Conservation (phyloP, 1,284 basidiomycete genomes). For the Ganoderma leucocontextum region DNA sequence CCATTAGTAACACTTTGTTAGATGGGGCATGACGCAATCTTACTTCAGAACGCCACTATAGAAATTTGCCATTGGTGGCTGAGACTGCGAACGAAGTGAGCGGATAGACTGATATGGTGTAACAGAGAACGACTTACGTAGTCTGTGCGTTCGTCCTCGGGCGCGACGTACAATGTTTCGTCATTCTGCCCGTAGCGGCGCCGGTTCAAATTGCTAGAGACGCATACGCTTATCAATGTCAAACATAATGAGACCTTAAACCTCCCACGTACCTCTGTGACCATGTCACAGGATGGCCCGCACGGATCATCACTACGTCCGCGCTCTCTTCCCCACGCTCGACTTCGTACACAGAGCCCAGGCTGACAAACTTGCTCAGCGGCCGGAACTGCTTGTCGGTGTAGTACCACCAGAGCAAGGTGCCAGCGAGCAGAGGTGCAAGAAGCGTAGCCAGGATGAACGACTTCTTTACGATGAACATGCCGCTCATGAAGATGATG, state of each 20-base stretch:
- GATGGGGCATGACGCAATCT: conserved; percentile 37
- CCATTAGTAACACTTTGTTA: neutral
- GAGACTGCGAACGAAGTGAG: conserved; percentile 61
- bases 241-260: conserved; percentile 27
- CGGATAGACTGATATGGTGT: neutral
- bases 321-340: conserved; percentile 84
- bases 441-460: conserved; percentile 82
- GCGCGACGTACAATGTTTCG: conserved; percentile 93
- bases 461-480: conserved; percentile 87
- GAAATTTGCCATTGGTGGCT: conserved; percentile 95
- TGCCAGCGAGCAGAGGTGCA: conserved; percentile 80
- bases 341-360: conserved; percentile 90
- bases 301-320: conserved; percentile 74
- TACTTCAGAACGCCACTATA: conserved; percentile 91
- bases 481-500: conserved; percentile 92
- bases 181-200: conserved; percentile 91
- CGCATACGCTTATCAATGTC: conserved; percentile 11
- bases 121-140: conserved; percentile 62
- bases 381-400: conserved; percentile 78
- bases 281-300: conserved; percentile 85
- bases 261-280: conserved; percentile 72
- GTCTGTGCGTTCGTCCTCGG: conserved; percentile 89
- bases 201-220: conserved; percentile 79
- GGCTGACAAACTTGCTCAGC: conserved; percentile 82
- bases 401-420: conserved; percentile 84